A percentile compares a stretch with the other conserved stretches of the same genome.
phyloP scores from a whole-genome alignment of 78 protist species.

The Pirum gemmata region DNA sequence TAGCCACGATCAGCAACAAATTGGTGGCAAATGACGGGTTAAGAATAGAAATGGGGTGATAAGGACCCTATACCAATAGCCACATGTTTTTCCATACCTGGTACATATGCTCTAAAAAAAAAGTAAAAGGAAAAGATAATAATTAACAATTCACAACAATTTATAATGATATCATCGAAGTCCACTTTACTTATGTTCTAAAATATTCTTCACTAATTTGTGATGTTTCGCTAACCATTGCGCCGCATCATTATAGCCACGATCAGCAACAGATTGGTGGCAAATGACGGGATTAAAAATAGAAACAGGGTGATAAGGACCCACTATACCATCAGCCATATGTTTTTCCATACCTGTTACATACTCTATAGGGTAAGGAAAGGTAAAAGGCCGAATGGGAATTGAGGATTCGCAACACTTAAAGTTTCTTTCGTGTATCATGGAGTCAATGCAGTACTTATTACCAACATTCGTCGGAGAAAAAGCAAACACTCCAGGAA shows the following conservation, averaged over 20 bases:
- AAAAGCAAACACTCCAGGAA: neutral
- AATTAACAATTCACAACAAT: too few species aligned
- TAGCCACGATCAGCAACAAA: neutral
- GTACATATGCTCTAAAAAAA: too few species aligned
- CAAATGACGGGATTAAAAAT: neutral
- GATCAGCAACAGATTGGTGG: too few species aligned
- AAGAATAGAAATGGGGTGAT: too few species aligned
- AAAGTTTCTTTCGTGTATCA: neutral
- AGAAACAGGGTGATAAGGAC: neutral
- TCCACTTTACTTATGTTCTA: too few species aligned
- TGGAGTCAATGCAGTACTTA: neutral
- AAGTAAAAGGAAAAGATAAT: too few species aligned
- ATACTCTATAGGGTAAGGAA: neutral
- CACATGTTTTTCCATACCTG: too few species aligned
- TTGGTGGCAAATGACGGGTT: too few species aligned
- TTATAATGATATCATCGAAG: too few species aligned
- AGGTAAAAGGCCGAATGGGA: neutral
- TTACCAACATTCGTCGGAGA: neutral
- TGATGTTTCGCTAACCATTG: neutral
- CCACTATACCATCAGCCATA: neutral
- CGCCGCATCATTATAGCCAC: neutral
- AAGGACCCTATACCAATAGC: too few species aligned
- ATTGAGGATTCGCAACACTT: neutral
- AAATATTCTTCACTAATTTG: too few species aligned
- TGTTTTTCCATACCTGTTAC: neutral